Base-by-base conservation (phyloP, 495 filamentous ascomycete genomes). In the Lophium mytilinum region DNA sequence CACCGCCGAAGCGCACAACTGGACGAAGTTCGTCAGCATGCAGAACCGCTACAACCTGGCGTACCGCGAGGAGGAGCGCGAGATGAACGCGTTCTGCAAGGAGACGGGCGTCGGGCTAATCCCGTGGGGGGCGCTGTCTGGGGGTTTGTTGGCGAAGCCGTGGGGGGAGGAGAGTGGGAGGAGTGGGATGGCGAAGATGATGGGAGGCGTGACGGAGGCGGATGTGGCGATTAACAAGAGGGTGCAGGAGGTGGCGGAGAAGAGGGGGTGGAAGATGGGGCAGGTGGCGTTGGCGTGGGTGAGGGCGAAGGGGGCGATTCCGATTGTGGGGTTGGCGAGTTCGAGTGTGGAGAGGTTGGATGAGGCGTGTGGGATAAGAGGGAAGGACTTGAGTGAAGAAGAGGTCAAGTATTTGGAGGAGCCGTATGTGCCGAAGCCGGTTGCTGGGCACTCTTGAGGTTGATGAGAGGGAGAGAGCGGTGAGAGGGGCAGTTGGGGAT, bases 11-110 rank as follows among this genome's bases (percentile, higher is more conserved):
- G 67, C 58, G 47, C 71, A 80, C 37, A 76, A 75, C 57, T 81
- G 78, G 78, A 75, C 77, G 58, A 67, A 75, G 41, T 82, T 81
- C 61, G 76, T 81, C 66, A 72, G 66, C 37, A 81, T 82, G 80
- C 78, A 81, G 50, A 77, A 77, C 64, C 77, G 74, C 67, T 73
- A 83, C 64, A 80, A 78, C 55, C 71, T 81, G 2, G 57, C 79
- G 33, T 75, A 75, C 53, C 78, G 80, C 36, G 80, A 83, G 53
- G 78, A 83, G 66, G 78, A 56, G 51, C 43, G 66, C 18, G 66
- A 66, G 54, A 66, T 64, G 60, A 63, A 52, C 17, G 52, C 24
- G 2, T 63, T 51, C 45, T 68, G 66, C 56, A 50, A 61, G 4
- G 56, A 59, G n/a, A 61, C 60, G 18, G 66, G 66, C 14, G 46